These are phyloP conservation scores for Globisporangium canariense DNA, from an alignment of 352 stramenopile genomes.

Conservation along the genomic window DNA sequence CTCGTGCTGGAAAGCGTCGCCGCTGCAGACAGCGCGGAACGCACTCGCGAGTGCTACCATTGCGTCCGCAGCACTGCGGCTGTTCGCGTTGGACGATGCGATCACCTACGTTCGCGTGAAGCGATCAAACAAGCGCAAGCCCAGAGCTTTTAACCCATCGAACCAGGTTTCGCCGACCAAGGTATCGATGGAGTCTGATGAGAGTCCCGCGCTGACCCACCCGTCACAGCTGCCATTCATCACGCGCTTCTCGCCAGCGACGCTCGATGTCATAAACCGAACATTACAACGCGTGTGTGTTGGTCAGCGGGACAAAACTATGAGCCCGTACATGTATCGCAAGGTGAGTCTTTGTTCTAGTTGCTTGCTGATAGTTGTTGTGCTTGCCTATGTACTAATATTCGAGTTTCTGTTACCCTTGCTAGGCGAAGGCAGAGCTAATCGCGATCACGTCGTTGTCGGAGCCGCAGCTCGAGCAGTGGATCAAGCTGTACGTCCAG, in stretches of 20 bases:
- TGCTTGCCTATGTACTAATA: slow-evolving; percentile 10
- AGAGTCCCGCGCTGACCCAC: slow-evolving; percentile 25
- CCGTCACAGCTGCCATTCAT: slow-evolving; percentile 55
- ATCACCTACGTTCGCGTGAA: slow-evolving; percentile 70
- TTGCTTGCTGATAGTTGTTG: not conserved
- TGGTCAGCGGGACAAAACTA: slow-evolving; percentile 50
- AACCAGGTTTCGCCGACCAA: slow-evolving; percentile 9
- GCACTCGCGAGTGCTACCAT: slow-evolving; percentile 59
- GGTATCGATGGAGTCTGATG: slow-evolving; percentile 13
- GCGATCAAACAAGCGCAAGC: slow-evolving; percentile 47
- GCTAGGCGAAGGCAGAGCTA: slow-evolving; percentile 43
- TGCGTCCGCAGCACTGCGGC: slow-evolving; percentile 65
- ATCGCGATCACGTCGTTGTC: slow-evolving; percentile 54
- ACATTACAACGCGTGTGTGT: slow-evolving; percentile 51
- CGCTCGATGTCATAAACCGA: slow-evolving; percentile 39
- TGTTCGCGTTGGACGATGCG: slow-evolving; percentile 77
- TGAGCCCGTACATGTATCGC: slow-evolving; percentile 35
- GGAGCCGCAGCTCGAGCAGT: slow-evolving; percentile 62
- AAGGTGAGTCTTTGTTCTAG: slow-evolving; percentile 26
- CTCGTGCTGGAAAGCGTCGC: slow-evolving; percentile 66
- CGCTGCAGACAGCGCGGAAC: slow-evolving; percentile 55
- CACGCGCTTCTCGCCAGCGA: slow-evolving; percentile 26
- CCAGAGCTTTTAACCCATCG: slow-evolving; percentile 14
- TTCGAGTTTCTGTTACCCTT: not conserved
- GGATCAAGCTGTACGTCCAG: slow-evolving; percentile 40